These are phyloP conservation scores for Solanum infundibuliforme DNA, from an alignment of 257 asterid genomes.

Conservation along the genomic window DNA sequence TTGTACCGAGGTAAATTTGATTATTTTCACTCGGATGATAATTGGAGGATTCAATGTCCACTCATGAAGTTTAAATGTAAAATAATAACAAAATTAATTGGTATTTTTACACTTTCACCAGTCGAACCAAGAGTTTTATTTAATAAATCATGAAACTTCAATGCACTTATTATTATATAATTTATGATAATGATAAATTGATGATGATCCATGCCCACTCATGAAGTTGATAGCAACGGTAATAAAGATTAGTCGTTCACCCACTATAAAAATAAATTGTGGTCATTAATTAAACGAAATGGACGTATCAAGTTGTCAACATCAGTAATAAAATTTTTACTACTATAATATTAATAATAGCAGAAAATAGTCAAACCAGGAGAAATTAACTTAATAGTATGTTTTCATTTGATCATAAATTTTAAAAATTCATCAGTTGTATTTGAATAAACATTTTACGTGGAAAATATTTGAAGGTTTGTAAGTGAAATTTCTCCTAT, in stretches of 20 bases:
- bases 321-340: neutral
- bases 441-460: neutral
- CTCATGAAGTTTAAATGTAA: neutral
- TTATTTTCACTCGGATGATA: neutral
- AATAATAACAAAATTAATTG: neutral
- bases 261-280: neutral
- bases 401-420: neutral
- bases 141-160: neutral
- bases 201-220: constrained; percentile 2
- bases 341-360: neutral
- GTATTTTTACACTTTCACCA: neutral
- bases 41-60: neutral
- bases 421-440: neutral
- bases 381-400: neutral
- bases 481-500: neutral
- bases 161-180: neutral
- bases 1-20: neutral
- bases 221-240: constrained; percentile 9
- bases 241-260: constrained; percentile 9
- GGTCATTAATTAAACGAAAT: neutral
- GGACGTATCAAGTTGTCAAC: neutral
- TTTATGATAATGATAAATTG: neutral
- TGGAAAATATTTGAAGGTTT: too few species aligned
- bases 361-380: neutral
- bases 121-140: neutral